These are phyloP conservation scores for Fomitopsis pulvina DNA, from an alignment of 768 basidiomycete species.

Conservation along the genomic window DNA sequence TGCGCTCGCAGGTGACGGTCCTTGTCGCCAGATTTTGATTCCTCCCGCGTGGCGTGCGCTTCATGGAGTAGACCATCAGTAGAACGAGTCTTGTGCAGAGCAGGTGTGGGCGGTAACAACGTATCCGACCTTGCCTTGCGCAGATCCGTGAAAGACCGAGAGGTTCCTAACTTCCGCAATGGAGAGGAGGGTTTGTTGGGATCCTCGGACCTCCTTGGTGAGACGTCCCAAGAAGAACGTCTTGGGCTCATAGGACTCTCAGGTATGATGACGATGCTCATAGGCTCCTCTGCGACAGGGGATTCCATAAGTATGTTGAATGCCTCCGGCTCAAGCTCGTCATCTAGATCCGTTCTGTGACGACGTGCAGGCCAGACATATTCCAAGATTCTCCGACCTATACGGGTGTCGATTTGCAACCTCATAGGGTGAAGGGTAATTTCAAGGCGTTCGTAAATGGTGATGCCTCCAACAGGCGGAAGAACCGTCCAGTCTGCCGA, in stretches of 20 bases:
- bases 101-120: constrained; percentile 12
- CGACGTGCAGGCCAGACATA: constrained; percentile 78
- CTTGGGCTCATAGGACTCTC: constrained; percentile 5
- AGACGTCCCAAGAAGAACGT: constrained; percentile 16
- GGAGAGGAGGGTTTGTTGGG: constrained; percentile 30
- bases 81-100: constrained; percentile 34
- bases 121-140: constrained; percentile 36
- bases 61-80: constrained; percentile 27
- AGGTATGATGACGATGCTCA: constrained; percentile 2
- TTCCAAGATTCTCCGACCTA: constrained; percentile 78
- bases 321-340: constrained; percentile 7
- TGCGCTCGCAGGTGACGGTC: neutral
- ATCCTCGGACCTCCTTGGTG: constrained; percentile 27
- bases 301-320: constrained; percentile 12
- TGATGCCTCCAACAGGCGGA: constrained; percentile 91
- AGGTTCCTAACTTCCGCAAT: constrained; percentile 47
- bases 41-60: constrained; percentile 4
- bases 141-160: constrained; percentile 68
- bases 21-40: constrained; percentile 1
- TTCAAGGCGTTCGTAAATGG: constrained; percentile 79
- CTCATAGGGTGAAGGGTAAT: constrained; percentile 81
- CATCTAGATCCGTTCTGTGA: constrained; percentile 26
- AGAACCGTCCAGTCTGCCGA: constrained; percentile 75
- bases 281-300: neutral
- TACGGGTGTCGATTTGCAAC: constrained; percentile 77